phyloP scores from a whole-genome alignment of 2,329 filamentous ascomycete species.

The Malbranchea cinnamomea region DNA sequence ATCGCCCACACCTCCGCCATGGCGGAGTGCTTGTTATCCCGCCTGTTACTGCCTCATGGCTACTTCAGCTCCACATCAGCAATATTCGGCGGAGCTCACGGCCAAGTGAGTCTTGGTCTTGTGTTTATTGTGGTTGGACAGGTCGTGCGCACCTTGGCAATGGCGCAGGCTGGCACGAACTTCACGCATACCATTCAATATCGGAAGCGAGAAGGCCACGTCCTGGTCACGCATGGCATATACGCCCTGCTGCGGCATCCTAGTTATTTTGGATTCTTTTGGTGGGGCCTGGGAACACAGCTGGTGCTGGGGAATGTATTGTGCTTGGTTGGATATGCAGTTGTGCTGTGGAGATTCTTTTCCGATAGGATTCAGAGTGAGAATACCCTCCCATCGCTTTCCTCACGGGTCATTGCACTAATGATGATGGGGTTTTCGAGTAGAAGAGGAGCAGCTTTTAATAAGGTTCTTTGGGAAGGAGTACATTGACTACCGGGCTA shows the following conservation, averaged over 20 bases:
- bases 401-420: conserved; percentile 6
- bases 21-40: conserved; percentile 47
- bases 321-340: conserved; percentile 58
- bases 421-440: not conserved
- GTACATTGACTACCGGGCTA: conserved; percentile 58
- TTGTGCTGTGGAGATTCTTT: conserved; percentile 80
- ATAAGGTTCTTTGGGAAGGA: conserved; percentile 71
- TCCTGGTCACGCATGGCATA: conserved; percentile 68
- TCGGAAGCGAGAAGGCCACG: conserved; percentile 53
- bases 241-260: conserved; percentile 70
- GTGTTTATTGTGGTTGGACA: conserved; percentile 56
- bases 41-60: conserved; percentile 21
- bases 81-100: conserved; percentile 20
- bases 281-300: conserved; percentile 94
- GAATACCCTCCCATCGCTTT: conserved; percentile 16
- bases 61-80: conserved; percentile 30
- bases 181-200: conserved; percentile 82
- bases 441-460: conserved; percentile 64
- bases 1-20: conserved; percentile 65
- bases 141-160: conserved; percentile 60
- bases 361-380: conserved; percentile 49
- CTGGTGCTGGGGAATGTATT: conserved; percentile 71
- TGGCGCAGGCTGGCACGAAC: conserved; percentile 75
- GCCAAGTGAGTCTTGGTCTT: conserved; percentile 42
- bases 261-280: conserved; percentile 96